Evolutionary conservation across 352 stramenopile species (phyloP).

Genomic region (Pythium insidiosum): DNA sequence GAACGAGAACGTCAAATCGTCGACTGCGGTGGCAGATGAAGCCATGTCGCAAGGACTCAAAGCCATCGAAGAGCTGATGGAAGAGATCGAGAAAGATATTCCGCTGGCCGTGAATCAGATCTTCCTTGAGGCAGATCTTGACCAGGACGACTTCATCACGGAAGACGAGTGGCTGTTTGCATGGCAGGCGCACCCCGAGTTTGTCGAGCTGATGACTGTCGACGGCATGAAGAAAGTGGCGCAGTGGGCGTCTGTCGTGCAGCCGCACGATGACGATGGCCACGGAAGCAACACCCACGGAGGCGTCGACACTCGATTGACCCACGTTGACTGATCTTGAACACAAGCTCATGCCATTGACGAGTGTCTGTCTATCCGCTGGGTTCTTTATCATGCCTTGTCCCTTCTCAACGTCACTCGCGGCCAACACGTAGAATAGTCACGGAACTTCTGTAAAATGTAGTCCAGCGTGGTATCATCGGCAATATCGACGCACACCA

Average conservation of each 20-base stretch:
- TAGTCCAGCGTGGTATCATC: no score
- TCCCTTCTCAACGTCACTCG: no score
- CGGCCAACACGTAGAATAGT: no score
- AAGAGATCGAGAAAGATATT: constrained; percentile 76
- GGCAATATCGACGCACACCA: no score
- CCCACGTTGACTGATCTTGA: constrained; percentile 50
- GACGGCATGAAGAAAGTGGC: constrained; percentile 83
- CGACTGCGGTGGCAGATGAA: constrained; percentile 32
- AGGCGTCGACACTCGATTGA: constrained; percentile 38
- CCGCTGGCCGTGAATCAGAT: constrained; percentile 80
- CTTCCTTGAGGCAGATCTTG: constrained; percentile 64
- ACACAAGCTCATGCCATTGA: no score
- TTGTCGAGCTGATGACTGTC: constrained; percentile 79
- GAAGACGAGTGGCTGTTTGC: constrained; percentile 79
- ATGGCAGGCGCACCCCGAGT: constrained; percentile 71
- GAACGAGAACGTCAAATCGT: constrained; percentile 24
- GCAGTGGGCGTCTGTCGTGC: constrained; percentile 64
- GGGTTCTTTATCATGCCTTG: no score
- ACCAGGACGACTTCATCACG: constrained; percentile 73
- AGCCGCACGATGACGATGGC: constrained; percentile 15
- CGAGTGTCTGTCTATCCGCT: no score
- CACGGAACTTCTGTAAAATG: no score
- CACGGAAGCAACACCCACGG: constrained; percentile 23
- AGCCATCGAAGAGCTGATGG: constrained; percentile 61
- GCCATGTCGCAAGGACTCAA: constrained; percentile 43